Percentiles rank a stretch among this genome's conserved stretches.
Evolutionary conservation across 2,329 filamentous ascomycete genomes (phyloP).

Genomic region (Monilinia fructigena): DNA sequence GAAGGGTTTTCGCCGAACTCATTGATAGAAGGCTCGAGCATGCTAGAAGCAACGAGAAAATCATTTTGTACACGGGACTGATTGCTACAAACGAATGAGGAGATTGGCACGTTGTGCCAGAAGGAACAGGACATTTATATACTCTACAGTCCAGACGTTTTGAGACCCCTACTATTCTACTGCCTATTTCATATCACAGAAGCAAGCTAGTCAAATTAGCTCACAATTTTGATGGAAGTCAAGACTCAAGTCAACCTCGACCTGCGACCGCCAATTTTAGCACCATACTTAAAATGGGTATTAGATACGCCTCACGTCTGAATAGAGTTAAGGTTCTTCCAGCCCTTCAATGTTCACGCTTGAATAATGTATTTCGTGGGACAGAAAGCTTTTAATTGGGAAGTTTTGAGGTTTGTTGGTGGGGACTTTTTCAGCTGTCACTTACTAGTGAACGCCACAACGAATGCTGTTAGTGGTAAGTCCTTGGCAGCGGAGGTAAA

Average conservation of each 20-base stretch:
- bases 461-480: neutral
- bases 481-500: neutral
- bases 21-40: neutral
- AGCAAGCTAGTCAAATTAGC: slow-evolving; percentile 6
- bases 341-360: neutral
- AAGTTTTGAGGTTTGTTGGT: neutral
- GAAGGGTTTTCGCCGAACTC: slow-evolving; percentile 1
- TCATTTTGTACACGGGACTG: neutral
- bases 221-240: neutral
- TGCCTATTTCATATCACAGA: neutral
- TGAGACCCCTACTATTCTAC: neutral
- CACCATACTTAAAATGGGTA: neutral
- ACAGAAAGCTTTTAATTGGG: slow-evolving; percentile 1
- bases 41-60: neutral
- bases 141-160: neutral
- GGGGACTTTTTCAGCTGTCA: slow-evolving; percentile 15
- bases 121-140: neutral
- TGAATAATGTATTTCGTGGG: neutral
- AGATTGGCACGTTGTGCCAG: neutral
- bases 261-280: neutral
- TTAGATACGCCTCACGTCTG: neutral
- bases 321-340: slow-evolving; percentile 7
- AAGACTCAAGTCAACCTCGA: neutral
- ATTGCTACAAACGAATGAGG: neutral
- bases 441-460: slow-evolving; percentile 8